phyloP scores from a whole-genome alignment of 2,329 filamentous ascomycete genomes.

The Colletotrichum eleusines region DNA sequence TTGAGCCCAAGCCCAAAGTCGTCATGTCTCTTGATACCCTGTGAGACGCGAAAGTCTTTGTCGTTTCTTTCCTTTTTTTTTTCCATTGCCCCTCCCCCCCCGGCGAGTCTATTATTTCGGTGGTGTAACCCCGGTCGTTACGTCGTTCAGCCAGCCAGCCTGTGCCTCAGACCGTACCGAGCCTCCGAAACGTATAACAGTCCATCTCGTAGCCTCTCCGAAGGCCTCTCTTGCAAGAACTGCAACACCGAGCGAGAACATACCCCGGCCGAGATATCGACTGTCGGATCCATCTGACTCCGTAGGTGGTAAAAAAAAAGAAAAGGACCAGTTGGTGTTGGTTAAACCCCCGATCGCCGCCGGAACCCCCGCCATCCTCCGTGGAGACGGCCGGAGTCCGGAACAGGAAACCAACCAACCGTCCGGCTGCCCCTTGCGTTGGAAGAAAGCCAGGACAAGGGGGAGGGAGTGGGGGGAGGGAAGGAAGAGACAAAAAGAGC shows the following conservation, averaged over 20 bases:
- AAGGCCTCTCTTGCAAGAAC: background rate
- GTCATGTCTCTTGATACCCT: background rate
- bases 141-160: constrained; percentile 19
- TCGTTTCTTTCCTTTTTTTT: background rate
- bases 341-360: too few relatives aligned
- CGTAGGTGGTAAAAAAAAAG: background rate
- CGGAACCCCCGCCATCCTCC: too few relatives aligned
- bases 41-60: background rate
- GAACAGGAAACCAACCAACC: too few relatives aligned
- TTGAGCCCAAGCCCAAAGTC: background rate
- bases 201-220: background rate
- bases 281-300: background rate
- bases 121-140: background rate
- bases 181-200: background rate
- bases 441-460: too few relatives aligned
- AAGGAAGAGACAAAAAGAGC: background rate
- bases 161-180: constrained; percentile 12
- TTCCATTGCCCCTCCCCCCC: too few relatives aligned
- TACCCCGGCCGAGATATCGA: too few relatives aligned
- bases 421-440: too few relatives aligned
- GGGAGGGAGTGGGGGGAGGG: too few relatives aligned
- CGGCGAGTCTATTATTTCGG: too few relatives aligned
- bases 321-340: too few relatives aligned
- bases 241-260: background rate
- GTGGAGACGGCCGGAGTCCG: too few relatives aligned